A percentile compares a stretch with the other conserved stretches of the same genome.
Conservation (phyloP, 73 alveolate genomes). For the Symbiodinium natans region DNA sequence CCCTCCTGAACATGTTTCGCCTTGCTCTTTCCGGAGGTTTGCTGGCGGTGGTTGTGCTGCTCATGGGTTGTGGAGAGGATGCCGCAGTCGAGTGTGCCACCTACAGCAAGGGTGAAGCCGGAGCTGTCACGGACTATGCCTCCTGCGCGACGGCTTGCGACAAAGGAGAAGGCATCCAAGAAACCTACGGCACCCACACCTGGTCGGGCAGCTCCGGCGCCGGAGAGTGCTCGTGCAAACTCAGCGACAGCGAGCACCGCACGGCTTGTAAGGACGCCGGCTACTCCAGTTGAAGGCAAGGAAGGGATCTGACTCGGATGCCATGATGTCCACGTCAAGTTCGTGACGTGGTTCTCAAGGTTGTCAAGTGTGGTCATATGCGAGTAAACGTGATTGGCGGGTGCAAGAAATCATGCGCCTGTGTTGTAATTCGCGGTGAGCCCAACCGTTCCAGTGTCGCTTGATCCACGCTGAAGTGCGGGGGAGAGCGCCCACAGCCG, state of each 20-base stretch:
- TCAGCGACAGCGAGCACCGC: slow-evolving; percentile 25
- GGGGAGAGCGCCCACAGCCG: too few species aligned
- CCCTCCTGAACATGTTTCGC: neutral
- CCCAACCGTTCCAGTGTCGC: too few species aligned
- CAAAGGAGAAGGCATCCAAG: slow-evolving; percentile 32
- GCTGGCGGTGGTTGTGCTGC: neutral
- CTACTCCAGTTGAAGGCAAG: neutral
- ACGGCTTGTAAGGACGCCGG: slow-evolving; percentile 33
- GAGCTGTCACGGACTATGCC: slow-evolving; percentile 8
- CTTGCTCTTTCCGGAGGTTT: neutral
- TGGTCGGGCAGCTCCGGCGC: slow-evolving; percentile 30
- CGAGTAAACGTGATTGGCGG: too few species aligned
- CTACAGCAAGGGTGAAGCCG: slow-evolving; percentile 30
- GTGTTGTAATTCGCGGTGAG: too few species aligned
- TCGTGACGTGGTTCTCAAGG: too few species aligned
- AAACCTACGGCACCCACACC: neutral
- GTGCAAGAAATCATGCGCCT: too few species aligned
- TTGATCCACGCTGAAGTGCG: too few species aligned
- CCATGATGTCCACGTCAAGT: too few species aligned
- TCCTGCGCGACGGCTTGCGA: slow-evolving; percentile 30
- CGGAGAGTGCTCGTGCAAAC: slow-evolving; percentile 7
- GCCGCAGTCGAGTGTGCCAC: too few species aligned
- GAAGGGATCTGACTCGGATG: too few species aligned
- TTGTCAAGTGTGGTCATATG: too few species aligned
- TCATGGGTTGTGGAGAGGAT: neutral